Evolutionary conservation across 495 filamentous ascomycete genomes (phyloP), one percentile per base, ranked within the genome.

Genomic region (Penicillium canescens): DNA sequence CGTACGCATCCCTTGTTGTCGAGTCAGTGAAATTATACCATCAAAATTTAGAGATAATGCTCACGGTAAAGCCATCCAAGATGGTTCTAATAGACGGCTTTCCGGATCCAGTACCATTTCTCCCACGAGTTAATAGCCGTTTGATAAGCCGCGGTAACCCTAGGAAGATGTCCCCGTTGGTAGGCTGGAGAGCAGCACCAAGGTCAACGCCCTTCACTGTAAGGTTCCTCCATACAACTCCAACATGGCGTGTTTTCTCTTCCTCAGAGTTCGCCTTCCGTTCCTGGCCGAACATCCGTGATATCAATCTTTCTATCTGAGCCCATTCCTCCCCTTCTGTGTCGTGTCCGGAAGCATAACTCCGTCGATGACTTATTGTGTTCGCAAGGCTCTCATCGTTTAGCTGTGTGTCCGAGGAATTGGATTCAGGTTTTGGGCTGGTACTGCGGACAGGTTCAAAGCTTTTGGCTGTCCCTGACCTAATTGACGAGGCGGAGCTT

Each of bases 201-300:
- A 88, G 65, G 3, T 86, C 86, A 56, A 82, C 73, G 0, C 87
- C 87, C 57, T 83, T 84, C 23, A 90, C 86, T 0, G 81, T 86
- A 11, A 87, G 62, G 46, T 81, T 73, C 52, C 72, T 82, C 81
- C 82, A 87, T 12, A 81, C 76, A 31, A 86, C 76, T 24, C 84
- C 83, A 4, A 80, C 67, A 58, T 81, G 76, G 33, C 81, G 69
- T 3, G 75, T 74, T 52, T 87, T 82, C 64, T 88, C 86, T 61
- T 89, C 87, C 50, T 88, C 80, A 0, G 84, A 87, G 7, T 81
- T 67, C 14, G 75, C 78, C 54, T 86, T 81, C 28, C 86, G 71
- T 38, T 81, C 76, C 39, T 69, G 71, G 26, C 78, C 87, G 61
- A 85, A 91, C 78, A 87, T 87, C 2, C 80, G 77, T 16, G 84